Conservation (phyloP, 1,284 basidiomycete genomes). For the Amylostereum areolatum region DNA sequence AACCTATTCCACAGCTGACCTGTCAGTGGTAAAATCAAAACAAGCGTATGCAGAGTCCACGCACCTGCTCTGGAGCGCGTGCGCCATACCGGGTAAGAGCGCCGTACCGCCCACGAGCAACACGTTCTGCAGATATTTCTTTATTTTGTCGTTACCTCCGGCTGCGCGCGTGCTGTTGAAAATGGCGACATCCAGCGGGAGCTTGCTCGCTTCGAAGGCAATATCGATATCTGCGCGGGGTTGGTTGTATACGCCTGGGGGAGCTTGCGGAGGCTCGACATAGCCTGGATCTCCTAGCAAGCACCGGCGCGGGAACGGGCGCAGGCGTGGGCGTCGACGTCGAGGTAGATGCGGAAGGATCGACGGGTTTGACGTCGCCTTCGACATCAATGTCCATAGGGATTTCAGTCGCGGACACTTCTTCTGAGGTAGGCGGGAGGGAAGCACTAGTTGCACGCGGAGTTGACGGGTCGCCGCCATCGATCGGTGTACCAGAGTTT, state of each 20-base stretch:
- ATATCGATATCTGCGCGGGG: conserved; percentile 56
- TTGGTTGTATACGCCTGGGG: conserved; percentile 11
- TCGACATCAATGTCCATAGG: conserved; percentile 48
- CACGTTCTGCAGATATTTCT: conserved; percentile 85
- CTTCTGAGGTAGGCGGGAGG: conserved; percentile 5
- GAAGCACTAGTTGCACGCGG: conserved; percentile 11
- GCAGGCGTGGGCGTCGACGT: not conserved
- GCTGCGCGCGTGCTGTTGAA: conserved; percentile 85
- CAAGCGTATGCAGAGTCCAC: conserved; percentile 10
- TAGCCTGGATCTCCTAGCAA: conserved; percentile 1
- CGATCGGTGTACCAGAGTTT: conserved; percentile 8
- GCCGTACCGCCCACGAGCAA: conserved; percentile 85
- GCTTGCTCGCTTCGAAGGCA: conserved; percentile 79
- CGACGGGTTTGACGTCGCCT: conserved; percentile 33
- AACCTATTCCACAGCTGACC: conserved; percentile 39
- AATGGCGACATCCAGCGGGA: conserved; percentile 92
- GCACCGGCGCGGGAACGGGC: conserved; percentile 3
- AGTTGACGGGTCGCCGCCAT: conserved; percentile 9
- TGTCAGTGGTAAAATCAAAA: no score
- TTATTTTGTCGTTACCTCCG: conserved; percentile 84
- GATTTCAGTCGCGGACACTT: conserved; percentile 24
- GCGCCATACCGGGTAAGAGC: conserved; percentile 67
- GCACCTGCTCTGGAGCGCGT: conserved; percentile 76
- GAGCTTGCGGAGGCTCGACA: conserved; percentile 8
- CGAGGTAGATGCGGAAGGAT: not conserved